These are phyloP conservation scores for Coccomyxa sp. DNA, from an alignment of 139 green algal genomes.

Conservation along the genomic window DNA sequence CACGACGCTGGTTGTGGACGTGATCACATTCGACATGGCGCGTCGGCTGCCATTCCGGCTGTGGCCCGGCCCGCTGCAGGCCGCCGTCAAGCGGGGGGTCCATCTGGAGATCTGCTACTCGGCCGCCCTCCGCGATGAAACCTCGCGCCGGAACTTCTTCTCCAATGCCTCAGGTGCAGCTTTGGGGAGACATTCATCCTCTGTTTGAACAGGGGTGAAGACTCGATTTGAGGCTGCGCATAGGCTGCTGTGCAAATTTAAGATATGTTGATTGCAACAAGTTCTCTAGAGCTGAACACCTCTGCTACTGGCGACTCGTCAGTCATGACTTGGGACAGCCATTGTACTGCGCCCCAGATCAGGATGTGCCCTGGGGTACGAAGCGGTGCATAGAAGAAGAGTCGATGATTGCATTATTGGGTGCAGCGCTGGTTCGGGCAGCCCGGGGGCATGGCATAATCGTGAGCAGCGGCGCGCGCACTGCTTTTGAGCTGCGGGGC, in stretches of 20 bases:
- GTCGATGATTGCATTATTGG: not conserved
- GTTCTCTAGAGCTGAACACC: too few relatives aligned
- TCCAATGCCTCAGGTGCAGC: constrained; percentile 15
- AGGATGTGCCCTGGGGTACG: not conserved
- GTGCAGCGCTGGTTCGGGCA: constrained; percentile 34
- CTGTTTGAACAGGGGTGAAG: too few relatives aligned
- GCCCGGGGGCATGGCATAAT: constrained; percentile 47
- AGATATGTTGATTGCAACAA: too few relatives aligned
- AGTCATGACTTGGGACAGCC: not conserved
- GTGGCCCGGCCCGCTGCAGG: constrained; percentile 21
- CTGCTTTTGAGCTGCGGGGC: constrained; percentile 50
- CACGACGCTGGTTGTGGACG: constrained; percentile 49
- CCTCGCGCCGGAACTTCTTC: constrained; percentile 26
- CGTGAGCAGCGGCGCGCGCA: constrained; percentile 47
- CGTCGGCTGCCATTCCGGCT: constrained; percentile 40
- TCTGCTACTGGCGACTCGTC: not conserved
- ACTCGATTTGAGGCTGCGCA: too few relatives aligned
- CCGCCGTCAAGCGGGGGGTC: constrained; percentile 49
- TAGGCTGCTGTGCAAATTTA: too few relatives aligned
- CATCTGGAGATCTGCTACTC: constrained; percentile 59
- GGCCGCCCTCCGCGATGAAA: constrained; percentile 26
- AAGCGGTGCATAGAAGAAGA: not conserved
- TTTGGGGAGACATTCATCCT: too few relatives aligned
- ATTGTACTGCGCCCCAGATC: not conserved
- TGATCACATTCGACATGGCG: constrained; percentile 54